phyloP scores from a whole-genome alignment of 202 grass and related monocot genomes.

The Schoenoplectus triqueter region DNA sequence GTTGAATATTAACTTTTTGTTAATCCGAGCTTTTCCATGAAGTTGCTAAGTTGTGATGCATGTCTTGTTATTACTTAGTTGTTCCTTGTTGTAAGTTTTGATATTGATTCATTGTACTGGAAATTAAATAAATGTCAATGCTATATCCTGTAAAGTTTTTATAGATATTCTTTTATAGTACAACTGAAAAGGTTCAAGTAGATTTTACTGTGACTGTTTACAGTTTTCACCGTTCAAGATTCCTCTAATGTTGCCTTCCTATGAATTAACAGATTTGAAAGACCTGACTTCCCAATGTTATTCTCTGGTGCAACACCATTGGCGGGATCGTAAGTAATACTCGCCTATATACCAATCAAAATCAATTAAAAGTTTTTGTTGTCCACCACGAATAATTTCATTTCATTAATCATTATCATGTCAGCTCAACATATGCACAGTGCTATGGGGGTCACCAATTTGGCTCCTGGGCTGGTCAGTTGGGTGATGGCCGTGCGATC shows the following conservation, averaged over 20 bases:
- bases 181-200: neutral
- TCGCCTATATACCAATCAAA: neutral
- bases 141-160: neutral
- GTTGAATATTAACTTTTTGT: neutral
- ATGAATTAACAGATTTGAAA: slow-evolving; percentile 72
- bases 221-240: neutral
- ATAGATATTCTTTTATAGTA: neutral
- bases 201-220: neutral
- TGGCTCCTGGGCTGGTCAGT: slow-evolving; percentile 90
- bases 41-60: neutral
- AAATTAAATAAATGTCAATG: neutral
- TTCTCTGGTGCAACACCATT: slow-evolving; percentile 87
- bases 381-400: slow-evolving; percentile 10
- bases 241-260: slow-evolving; percentile 16
- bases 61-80: neutral
- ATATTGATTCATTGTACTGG: neutral
- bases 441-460: slow-evolving; percentile 98
- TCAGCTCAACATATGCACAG: slow-evolving; percentile 81
- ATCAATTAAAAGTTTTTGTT: slow-evolving; percentile 14
- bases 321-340: slow-evolving; percentile 70
- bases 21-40: neutral
- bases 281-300: slow-evolving; percentile 70
- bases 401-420: neutral
- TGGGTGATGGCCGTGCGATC: slow-evolving; percentile 92
- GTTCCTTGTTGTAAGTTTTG: neutral